phyloP scores from a whole-genome alignment of 352 stramenopile genomes.

The Globisporangium canariense region DNA sequence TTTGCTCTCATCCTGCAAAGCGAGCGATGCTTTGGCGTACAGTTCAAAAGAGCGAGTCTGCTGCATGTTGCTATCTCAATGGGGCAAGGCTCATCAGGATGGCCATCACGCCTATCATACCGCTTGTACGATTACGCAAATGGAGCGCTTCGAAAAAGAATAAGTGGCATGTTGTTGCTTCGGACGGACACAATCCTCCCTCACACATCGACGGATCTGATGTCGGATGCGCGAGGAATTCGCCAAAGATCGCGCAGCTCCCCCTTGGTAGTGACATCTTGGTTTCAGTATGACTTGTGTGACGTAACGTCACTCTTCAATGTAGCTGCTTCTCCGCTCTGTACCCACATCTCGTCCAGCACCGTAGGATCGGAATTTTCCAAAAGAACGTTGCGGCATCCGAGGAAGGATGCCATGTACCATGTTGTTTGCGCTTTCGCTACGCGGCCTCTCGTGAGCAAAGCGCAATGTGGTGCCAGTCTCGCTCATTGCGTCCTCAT shows the following conservation, averaged over 20 bases:
- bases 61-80: too few species aligned
- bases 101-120: too few species aligned
- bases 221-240: neutral
- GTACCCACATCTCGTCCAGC: constrained; percentile 1
- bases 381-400: constrained; percentile 5
- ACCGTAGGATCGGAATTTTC: constrained; percentile 3
- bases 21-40: too few species aligned
- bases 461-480: neutral
- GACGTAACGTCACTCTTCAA: neutral
- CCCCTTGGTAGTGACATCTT: constrained; percentile 2
- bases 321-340: neutral
- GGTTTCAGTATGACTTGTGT: neutral
- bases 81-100: too few species aligned
- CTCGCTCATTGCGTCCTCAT: too few species aligned
- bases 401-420: neutral
- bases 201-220: neutral
- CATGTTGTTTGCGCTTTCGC: neutral
- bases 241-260: neutral
- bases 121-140: too few species aligned
- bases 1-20: too few species aligned
- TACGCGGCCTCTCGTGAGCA: neutral
- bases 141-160: too few species aligned
- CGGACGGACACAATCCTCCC: neutral
- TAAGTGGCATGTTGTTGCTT: neutral
- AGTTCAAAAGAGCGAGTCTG: too few species aligned